A percentile compares a stretch with the other conserved stretches of the same genome.
These are phyloP conservation scores for Phytophthora cryptogea DNA, from an alignment of 352 stramenopile species.

Conservation along the genomic window DNA sequence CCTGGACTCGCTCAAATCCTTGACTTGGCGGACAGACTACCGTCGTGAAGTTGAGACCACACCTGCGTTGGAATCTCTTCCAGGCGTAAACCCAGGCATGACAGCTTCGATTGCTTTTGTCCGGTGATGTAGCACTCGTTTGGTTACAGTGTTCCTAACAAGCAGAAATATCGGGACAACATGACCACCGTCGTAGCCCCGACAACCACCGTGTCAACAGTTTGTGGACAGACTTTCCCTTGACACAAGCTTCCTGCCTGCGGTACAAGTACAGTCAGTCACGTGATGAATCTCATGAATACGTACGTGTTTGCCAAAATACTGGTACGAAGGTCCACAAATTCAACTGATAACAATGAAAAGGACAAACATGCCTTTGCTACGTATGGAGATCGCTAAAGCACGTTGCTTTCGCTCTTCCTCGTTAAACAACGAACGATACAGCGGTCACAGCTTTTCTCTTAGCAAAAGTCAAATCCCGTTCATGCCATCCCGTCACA, in stretches of 20 bases:
- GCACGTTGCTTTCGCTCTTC: neutral
- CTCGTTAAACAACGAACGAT: constrained; percentile 1
- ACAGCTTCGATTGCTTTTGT: neutral
- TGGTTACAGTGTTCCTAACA: neutral
- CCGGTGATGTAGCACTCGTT: neutral
- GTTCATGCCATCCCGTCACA: constrained; percentile 2
- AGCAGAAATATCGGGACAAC: neutral
- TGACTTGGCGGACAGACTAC: too few relatives aligned
- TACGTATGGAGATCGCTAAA: neutral
- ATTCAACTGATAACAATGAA: too few relatives aligned
- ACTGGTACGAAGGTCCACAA: too few relatives aligned
- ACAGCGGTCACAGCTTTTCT: neutral
- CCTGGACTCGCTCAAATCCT: too few relatives aligned
- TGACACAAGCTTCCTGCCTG: too few relatives aligned
- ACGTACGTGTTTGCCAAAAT: too few relatives aligned
- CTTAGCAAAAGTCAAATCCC: constrained; percentile 2
- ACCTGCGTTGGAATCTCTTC: neutral
- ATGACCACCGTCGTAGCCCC: neutral
- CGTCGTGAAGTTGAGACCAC: too few relatives aligned
- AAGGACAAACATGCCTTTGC: too few relatives aligned
- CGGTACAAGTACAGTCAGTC: too few relatives aligned
- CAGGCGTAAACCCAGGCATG: neutral
- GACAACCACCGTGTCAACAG: neutral
- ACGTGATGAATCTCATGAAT: too few relatives aligned
- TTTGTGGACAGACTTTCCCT: neutral